A percentile compares a stretch with the other conserved stretches of the same genome.
Evolutionary conservation across 1,284 basidiomycete species (phyloP).

Genomic region (Ustilago crameri): DNA sequence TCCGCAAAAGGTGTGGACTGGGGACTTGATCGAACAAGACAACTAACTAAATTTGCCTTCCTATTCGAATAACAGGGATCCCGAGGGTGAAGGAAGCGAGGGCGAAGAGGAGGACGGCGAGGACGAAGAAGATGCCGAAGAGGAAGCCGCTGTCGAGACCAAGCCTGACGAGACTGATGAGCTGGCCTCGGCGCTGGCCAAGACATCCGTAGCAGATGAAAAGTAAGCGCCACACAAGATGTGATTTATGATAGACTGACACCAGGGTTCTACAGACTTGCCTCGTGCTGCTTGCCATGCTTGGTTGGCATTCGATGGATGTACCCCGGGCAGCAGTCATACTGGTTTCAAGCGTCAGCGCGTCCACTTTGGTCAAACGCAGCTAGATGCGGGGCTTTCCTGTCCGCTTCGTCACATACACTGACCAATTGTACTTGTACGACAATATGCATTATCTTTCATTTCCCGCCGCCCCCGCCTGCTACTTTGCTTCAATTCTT

Average conservation of each 20-base stretch:
- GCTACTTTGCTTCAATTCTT: neutral
- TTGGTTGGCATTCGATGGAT: too few species aligned
- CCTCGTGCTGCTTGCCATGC: too few species aligned
- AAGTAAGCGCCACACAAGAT: conserved; percentile 21
- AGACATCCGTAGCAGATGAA: conserved; percentile 35
- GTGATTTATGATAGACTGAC: neutral
- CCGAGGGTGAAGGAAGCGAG: conserved; percentile 64
- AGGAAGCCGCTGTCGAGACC: conserved; percentile 8
- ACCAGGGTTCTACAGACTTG: neutral
- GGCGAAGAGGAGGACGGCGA: conserved; percentile 54
- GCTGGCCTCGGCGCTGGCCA: conserved; percentile 47
- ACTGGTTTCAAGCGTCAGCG: neutral
- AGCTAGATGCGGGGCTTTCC: neutral
- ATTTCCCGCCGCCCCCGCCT: neutral
- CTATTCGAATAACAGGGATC: conserved; percentile 36
- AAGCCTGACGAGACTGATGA: conserved; percentile 48
- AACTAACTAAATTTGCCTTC: neutral
- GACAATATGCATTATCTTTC: conserved; percentile 3
- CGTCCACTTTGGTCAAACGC: neutral
- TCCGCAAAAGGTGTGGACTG: neutral
- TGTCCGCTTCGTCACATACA: conserved; percentile 4
- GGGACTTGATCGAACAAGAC: neutral
- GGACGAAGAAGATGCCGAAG: conserved; percentile 29
- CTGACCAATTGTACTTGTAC: conserved; percentile 25
- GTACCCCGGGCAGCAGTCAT: too few species aligned